phyloP scores from a whole-genome alignment of 2,329 filamentous ascomycete species.

The Lasiodiplodia citricola region DNA sequence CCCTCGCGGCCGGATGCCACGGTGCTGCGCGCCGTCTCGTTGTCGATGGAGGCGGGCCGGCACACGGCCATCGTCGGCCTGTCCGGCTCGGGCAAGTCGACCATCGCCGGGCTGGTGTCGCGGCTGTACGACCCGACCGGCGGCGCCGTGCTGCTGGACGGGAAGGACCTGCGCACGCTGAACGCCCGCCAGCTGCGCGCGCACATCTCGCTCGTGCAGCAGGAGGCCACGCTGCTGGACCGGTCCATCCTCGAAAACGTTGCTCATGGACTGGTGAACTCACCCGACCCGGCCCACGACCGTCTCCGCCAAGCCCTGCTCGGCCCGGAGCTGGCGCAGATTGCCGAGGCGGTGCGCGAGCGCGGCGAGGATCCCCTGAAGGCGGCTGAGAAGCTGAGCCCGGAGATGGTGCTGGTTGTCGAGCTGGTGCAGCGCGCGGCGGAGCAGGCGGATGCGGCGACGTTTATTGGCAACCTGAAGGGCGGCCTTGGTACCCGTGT shows the following conservation, averaged over 20 bases:
- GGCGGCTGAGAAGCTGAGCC: slow-evolving; percentile 51
- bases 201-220: slow-evolving; percentile 52
- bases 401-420: slow-evolving; percentile 58
- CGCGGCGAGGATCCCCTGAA: slow-evolving; percentile 54
- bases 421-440: slow-evolving; percentile 57
- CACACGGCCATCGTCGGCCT: slow-evolving; percentile 40
- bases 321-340: slow-evolving; percentile 54
- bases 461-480: slow-evolving; percentile 61
- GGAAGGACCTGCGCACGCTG: slow-evolving; percentile 43
- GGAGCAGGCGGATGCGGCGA: slow-evolving; percentile 62
- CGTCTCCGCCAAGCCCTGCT: slow-evolving; percentile 55
- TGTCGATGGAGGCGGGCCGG: slow-evolving; percentile 43
- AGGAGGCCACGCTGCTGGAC: slow-evolving; percentile 58
- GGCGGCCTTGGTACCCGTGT: slow-evolving; percentile 55
- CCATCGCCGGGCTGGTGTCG: slow-evolving; percentile 45
- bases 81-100: slow-evolving; percentile 53
- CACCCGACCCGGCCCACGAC: slow-evolving; percentile 37
- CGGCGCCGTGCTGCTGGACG: slow-evolving; percentile 43
- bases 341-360: slow-evolving; percentile 59
- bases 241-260: slow-evolving; percentile 61
- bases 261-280: slow-evolving; percentile 56
- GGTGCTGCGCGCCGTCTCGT: slow-evolving; percentile 45
- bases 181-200: slow-evolving; percentile 45
- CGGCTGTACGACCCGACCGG: slow-evolving; percentile 48
- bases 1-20: slow-evolving; percentile 46